phyloP scores from a whole-genome alignment of 805 yeast genomes.

The Sugiyamaella mastotermitis region DNA sequence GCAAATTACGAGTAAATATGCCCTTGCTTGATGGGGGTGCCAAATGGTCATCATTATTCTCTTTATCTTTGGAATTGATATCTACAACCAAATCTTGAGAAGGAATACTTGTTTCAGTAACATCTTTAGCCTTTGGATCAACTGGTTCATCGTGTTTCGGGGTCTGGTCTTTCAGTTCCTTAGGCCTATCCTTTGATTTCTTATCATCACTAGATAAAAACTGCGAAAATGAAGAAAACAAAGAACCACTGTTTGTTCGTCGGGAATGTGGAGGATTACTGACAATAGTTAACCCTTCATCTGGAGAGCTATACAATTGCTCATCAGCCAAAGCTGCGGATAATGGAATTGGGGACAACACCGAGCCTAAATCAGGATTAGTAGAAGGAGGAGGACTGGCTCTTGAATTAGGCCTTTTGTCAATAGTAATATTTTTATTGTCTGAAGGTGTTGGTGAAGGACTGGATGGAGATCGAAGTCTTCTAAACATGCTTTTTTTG shows the following conservation, averaged over 20 bases:
- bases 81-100: no score
- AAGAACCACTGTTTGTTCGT: no score
- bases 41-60: constrained; percentile 18
- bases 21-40: constrained; percentile 23
- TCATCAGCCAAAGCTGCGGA: no score
- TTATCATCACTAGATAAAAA: neutral
- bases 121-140: constrained; percentile 1
- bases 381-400: constrained; percentile 1
- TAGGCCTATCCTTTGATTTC: neutral
- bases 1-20: constrained; percentile 31
- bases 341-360: no score
- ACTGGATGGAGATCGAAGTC: constrained; percentile 21
- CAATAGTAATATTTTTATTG: constrained; percentile 4
- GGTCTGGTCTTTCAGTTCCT: neutral
- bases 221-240: neutral
- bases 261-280: no score
- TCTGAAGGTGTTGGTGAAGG: constrained; percentile 14
- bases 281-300: no score
- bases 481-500: constrained; percentile 12
- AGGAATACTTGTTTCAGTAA: neutral
- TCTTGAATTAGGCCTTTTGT: constrained; percentile 8
- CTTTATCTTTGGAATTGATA: no score
- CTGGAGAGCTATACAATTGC: no score
- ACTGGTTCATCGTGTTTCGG: constrained; percentile 3
- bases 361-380: constrained; percentile 11